Base-by-base conservation (phyloP, 2,329 filamentous ascomycete species). In the Stemphylium lycopersici region DNA sequence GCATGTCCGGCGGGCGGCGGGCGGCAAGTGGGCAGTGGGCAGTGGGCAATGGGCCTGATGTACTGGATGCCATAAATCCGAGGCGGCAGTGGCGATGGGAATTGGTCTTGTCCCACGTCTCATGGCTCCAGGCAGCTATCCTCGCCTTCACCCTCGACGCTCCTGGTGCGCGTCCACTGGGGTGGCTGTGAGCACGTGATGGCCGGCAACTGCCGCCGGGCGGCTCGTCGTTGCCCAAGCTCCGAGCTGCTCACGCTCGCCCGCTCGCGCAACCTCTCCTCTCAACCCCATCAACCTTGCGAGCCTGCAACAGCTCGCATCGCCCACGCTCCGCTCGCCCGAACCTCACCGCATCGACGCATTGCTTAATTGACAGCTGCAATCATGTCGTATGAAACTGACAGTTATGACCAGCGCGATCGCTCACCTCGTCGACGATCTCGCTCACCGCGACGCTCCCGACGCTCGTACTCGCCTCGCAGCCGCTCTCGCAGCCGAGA, bases 401-500 rank as follows among this genome's bases (percentile, higher is more conserved):
- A 74, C 63, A 62, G 56, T 16, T 73, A 73, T 59, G 70, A 73
- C 15, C 71, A 73, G 69, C 71, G 70, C 67, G 70, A 73, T 78
- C 87, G 89, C 76, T 91, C 89, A 67, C 88, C 89, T 72, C 87
- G 88, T 74, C 87, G 89, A 78, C 77, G 77, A 58, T 79, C 77
- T 52, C 74, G 77, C 58, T 79, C 76, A 58, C 77, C 77, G 48
- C 77, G 77, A 63, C 77, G 76, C 64, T 74, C 72, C 43, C 85
- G 86, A 76, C 88, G 84, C 70, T 86, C 84, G 68, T 84, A 85
- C 76, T 86, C 83, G 53, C 83, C 83, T 65, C 81, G 83, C 76
- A 83, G 82, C 72, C 82, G 91, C 78, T 96, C 92, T 71, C 89
- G 91, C 79, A 96, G 91, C 80, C 90, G 89, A 50, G 76, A 80